Base-by-base conservation (phyloP, 805 yeast genomes). In the Maudiozyma turicensis region DNA sequence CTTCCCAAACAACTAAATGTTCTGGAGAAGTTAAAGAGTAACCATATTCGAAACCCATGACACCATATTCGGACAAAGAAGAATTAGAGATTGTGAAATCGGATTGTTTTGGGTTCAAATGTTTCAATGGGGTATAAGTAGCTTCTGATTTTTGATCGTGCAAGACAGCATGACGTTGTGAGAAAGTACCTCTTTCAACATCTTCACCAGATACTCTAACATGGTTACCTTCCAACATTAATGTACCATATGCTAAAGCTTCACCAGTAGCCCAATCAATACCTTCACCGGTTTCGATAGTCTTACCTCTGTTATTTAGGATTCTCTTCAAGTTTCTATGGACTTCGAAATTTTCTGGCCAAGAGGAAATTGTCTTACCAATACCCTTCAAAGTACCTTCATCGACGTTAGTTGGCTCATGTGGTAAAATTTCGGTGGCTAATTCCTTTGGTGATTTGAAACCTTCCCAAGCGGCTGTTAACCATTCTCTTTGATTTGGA, bases 241-340 rank as follows among this genome's bases (percentile, higher is more conserved):
- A 76, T 46, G 97, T 81, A 65, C 98, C 99, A 63, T 84, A 91
- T 15, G 99, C 99, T 60, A 93, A 81, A 44, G 98, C 98, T 75
- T 93, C 99, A 80, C 96, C 99, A 51, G 99, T 93, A 44, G 99
- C 84, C 99, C 98, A 93, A 71, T 93, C 99, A 57, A 93, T 88
- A 64, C 91, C 95, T 71, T 85, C 88, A 65, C 99, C 99, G 15
- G 80, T 68, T 58, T 87, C 93, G 51, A 83, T 77, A 43, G 95
- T 69, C 76, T 93, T 93, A 70, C 84, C 78, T 75, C 99, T 86
- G 63, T 80, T 77, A 65, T 77, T 80, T 70, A 93, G 76, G 63
- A 93, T 93, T 77, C 99, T 87, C 79, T 90, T 88, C 73, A 93
- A 77, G 76, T 93, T 93, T 70, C 87, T 84, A 78, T 93, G 99